These are phyloP conservation scores for Entomortierella parvispora DNA, from an alignment of 192 early-diverging fungal species.

Conservation along the genomic window DNA sequence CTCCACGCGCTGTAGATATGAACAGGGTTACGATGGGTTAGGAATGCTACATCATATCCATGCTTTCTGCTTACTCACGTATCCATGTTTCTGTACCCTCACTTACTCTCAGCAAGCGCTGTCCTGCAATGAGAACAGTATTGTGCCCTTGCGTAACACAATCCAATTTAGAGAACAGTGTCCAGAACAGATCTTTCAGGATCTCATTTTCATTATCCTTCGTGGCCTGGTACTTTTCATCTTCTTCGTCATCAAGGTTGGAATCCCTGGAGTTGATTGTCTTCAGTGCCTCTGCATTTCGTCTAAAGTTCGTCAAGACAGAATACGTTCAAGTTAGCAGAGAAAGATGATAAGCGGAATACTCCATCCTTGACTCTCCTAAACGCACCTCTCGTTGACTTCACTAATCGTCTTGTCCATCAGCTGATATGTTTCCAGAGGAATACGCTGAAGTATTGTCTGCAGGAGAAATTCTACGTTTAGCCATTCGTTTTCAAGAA, in stretches of 20 bases:
- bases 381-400: constrained; percentile 76
- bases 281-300: constrained; percentile 44
- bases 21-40: neutral
- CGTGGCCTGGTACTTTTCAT: constrained; percentile 62
- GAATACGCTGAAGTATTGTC: constrained; percentile 76
- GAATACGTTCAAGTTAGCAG: neutral
- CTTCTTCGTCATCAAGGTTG: constrained; percentile 52
- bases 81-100: neutral
- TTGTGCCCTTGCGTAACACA: constrained; percentile 80
- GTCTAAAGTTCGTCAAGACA: no score
- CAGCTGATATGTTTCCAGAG: constrained; percentile 73
- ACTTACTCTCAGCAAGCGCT: constrained; percentile 57
- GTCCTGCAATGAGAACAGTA: constrained; percentile 71
- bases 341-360: neutral
- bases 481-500: no score
- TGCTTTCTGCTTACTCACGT: neutral
- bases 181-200: constrained; percentile 78
- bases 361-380: no score
- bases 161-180: constrained; percentile 79
- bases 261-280: constrained; percentile 48
- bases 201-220: constrained; percentile 74
- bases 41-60: neutral
- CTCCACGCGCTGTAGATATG: constrained; percentile 27
- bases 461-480: constrained; percentile 55
- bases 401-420: constrained; percentile 78